Evolutionary conservation across 139 green algal species (phyloP).

Genomic region (Volvox africanus): DNA sequence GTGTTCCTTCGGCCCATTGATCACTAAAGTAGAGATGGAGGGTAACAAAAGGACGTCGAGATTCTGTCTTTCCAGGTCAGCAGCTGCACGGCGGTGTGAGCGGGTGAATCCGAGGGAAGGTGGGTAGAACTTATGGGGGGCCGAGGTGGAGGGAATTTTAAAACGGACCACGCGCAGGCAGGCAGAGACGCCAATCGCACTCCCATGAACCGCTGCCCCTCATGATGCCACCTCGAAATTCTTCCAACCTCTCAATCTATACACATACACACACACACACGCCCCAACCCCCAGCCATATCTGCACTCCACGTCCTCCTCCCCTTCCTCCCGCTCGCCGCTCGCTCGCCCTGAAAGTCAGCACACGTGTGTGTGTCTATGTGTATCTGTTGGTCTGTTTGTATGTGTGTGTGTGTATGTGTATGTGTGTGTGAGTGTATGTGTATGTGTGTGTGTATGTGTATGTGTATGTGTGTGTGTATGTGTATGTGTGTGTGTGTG

Average conservation of each 20-base stretch:
- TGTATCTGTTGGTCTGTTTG: neutral
- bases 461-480: neutral
- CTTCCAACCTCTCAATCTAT: too few species aligned
- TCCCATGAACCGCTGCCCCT: too few species aligned
- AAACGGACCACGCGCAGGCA: too few species aligned
- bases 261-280: too few species aligned
- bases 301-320: too few species aligned
- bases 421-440: neutral
- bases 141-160: too few species aligned
- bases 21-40: neutral
- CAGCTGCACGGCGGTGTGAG: neutral
- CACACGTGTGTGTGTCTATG: neutral
- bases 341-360: neutral
- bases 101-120: neutral
- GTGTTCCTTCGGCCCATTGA: conserved; percentile 4
- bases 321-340: too few species aligned
- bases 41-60: neutral
- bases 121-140: neutral
- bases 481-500: neutral
- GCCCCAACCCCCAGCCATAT: too few species aligned
- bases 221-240: too few species aligned
- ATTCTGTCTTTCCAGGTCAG: neutral
- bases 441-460: neutral
- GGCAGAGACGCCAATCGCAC: too few species aligned
- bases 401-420: neutral